phyloP scores from a whole-genome alignment of 257 asterid genomes.

The Lantana camara region DNA sequence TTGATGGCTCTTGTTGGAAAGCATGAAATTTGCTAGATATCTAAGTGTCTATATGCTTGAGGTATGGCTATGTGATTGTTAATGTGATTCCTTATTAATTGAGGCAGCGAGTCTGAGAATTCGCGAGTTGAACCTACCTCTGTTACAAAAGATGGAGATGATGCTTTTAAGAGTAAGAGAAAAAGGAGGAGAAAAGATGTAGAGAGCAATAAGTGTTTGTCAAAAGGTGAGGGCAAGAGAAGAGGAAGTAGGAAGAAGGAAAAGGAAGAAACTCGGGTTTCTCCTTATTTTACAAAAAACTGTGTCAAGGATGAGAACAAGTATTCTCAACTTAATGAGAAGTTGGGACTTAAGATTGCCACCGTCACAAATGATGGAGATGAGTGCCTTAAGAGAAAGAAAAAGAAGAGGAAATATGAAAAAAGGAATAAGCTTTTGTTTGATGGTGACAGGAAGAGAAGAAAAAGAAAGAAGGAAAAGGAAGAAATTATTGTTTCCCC shows the following conservation, averaged over 20 bases:
- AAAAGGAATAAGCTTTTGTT: not conserved
- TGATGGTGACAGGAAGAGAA: constrained; percentile 9
- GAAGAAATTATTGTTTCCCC: constrained; percentile 19
- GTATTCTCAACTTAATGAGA: not conserved
- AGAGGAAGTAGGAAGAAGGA: not conserved
- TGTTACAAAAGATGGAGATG: not conserved
- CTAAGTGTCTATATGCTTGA: no score
- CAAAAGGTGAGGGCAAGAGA: constrained; percentile 12
- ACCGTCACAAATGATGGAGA: not conserved
- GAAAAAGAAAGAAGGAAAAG: not conserved
- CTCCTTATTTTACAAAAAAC: constrained; percentile 23
- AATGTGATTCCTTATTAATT: no score
- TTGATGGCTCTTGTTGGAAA: no score
- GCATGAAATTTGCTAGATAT: no score
- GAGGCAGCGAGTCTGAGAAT: no score
- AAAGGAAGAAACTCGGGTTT: not conserved
- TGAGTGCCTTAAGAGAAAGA: constrained; percentile 5
- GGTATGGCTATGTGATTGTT: no score
- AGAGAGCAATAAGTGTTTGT: constrained; percentile 12
- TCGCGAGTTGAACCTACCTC: not conserved
- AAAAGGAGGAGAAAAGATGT: constrained; percentile 12
- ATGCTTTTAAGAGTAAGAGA: constrained; percentile 13
- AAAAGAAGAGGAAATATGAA: not conserved
- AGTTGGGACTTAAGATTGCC: not conserved
- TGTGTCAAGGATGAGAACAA: constrained; percentile 3